Evolutionary conservation across 352 stramenopile species (phyloP).

Genomic region (Chrysophaeum taylorii): DNA sequence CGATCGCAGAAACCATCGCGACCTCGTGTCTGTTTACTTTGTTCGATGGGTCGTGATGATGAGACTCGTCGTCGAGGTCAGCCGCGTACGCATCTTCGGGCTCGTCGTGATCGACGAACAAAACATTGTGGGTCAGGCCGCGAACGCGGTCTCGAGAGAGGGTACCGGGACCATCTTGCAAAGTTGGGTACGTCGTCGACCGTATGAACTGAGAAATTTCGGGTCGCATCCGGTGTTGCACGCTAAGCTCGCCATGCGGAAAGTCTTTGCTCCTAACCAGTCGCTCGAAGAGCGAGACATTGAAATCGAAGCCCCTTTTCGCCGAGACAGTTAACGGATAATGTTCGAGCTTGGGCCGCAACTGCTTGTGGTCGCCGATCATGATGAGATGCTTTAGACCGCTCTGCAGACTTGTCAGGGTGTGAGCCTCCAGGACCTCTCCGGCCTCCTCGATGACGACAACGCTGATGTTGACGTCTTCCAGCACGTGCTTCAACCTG

Average conservation of each 20-base stretch:
- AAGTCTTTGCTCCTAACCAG: slow-evolving; percentile 38
- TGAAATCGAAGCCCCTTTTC: slow-evolving; percentile 49
- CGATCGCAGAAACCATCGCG: slow-evolving; percentile 37
- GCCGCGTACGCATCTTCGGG: slow-evolving; percentile 30
- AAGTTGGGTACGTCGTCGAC: slow-evolving; percentile 44
- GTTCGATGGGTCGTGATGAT: slow-evolving; percentile 33
- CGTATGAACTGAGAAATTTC: slow-evolving; percentile 51
- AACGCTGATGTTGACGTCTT: slow-evolving; percentile 46
- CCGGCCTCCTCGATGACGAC: slow-evolving; percentile 71
- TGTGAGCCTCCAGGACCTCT: slow-evolving; percentile 59
- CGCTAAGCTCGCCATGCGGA: slow-evolving; percentile 33
- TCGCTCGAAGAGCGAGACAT: slow-evolving; percentile 68
- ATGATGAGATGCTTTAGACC: slow-evolving; percentile 62
- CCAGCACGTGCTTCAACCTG: slow-evolving; percentile 55
- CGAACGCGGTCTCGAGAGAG: slow-evolving; percentile 32
- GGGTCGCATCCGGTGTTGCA: slow-evolving; percentile 52
- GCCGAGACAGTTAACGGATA: slow-evolving; percentile 56
- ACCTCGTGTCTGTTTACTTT: slow-evolving; percentile 50
- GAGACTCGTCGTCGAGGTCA: slow-evolving; percentile 33
- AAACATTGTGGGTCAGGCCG: slow-evolving; percentile 43
- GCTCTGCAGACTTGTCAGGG: slow-evolving; percentile 40
- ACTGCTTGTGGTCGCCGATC: slow-evolving; percentile 71
- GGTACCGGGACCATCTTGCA: slow-evolving; percentile 39
- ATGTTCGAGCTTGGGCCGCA: slow-evolving; percentile 55
- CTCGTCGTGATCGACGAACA: slow-evolving; percentile 46